Evolutionary conservation across 805 yeast genomes (phyloP).

Genomic region (Ogataea degrootiae): DNA sequence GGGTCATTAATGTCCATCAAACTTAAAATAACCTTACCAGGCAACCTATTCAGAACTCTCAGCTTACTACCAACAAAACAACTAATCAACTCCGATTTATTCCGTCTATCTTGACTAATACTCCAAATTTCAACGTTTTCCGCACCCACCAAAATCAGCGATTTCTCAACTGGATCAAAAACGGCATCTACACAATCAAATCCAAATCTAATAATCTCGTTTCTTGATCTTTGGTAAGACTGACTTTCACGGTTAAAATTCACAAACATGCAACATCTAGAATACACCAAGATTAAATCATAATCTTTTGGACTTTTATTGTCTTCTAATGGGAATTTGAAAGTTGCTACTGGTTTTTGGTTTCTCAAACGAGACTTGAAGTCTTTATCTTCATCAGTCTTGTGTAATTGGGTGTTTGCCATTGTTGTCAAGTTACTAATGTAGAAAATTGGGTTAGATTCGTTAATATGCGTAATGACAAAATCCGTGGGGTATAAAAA

Average conservation of each 20-base stretch:
- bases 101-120: conserved; percentile 16
- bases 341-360: conserved; percentile 25
- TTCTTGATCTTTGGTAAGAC: conserved; percentile 20
- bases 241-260: conserved; percentile 15
- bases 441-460: conserved; percentile 25
- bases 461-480: conserved; percentile 24
- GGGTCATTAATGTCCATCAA: conserved; percentile 8
- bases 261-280: conserved; percentile 25
- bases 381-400: conserved; percentile 20
- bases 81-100: conserved; percentile 18
- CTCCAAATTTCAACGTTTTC: conserved; percentile 26
- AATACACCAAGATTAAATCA: conserved; percentile 27
- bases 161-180: conserved; percentile 23
- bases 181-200: conserved; percentile 23
- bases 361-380: conserved; percentile 22
- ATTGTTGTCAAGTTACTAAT: conserved; percentile 25
- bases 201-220: conserved; percentile 24
- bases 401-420: conserved; percentile 22
- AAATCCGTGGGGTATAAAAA: conserved; percentile 26
- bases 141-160: conserved; percentile 19
- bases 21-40: conserved; percentile 25
- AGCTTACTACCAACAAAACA: conserved; percentile 23
- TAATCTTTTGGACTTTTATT: conserved; percentile 8
- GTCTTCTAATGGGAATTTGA: conserved; percentile 18
- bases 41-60: conserved; percentile 20